A percentile compares a stretch with the other conserved stretches of the same genome.
Evolutionary conservation across 2,329 filamentous ascomycete genomes (phyloP).

Genomic region (Ambrosiella xylebori): DNA sequence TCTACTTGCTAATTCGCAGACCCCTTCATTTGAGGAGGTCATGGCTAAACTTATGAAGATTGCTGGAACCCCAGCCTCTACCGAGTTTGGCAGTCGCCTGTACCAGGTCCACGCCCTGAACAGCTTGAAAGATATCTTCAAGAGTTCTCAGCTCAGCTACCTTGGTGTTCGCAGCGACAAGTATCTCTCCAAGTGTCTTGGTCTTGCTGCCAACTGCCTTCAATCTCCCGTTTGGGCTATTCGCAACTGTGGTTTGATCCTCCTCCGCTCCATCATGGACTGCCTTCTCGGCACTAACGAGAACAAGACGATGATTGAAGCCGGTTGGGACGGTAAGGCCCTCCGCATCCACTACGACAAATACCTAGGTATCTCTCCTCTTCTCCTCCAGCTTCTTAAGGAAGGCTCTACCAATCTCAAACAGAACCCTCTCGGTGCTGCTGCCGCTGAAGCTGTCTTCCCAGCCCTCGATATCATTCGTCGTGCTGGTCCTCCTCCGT

Average conservation of each 20-base stretch:
- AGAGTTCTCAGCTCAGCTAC: constrained; percentile 57
- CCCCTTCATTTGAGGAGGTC: constrained; percentile 45
- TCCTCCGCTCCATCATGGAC: constrained; percentile 74
- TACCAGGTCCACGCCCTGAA: constrained; percentile 93
- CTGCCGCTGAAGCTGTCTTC: constrained; percentile 54
- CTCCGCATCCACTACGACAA: constrained; percentile 52
- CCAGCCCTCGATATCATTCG: constrained; percentile 69
- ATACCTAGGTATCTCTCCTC: constrained; percentile 45
- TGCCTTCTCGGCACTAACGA: constrained; percentile 59
- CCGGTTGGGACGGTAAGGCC: constrained; percentile 45
- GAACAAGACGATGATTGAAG: constrained; percentile 44
- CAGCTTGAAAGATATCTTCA: constrained; percentile 82
- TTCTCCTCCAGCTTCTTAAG: constrained; percentile 45
- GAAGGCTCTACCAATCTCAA: constrained; percentile 30
- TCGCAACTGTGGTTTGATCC: constrained; percentile 78
- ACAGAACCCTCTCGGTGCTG: constrained; percentile 19
- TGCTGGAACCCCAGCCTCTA: constrained; percentile 32
- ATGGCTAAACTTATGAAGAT: constrained; percentile 46
- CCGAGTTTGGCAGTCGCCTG: constrained; percentile 48
- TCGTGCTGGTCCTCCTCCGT: constrained; percentile 47
- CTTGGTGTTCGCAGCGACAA: constrained; percentile 56
- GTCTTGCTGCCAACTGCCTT: constrained; percentile 64
- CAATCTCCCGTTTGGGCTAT: constrained; percentile 85
- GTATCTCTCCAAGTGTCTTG: constrained; percentile 56
- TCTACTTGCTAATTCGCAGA: constrained; percentile 42